phyloP scores from a whole-genome alignment of 106 monocot species.

The Vanilla planifolia region DNA sequence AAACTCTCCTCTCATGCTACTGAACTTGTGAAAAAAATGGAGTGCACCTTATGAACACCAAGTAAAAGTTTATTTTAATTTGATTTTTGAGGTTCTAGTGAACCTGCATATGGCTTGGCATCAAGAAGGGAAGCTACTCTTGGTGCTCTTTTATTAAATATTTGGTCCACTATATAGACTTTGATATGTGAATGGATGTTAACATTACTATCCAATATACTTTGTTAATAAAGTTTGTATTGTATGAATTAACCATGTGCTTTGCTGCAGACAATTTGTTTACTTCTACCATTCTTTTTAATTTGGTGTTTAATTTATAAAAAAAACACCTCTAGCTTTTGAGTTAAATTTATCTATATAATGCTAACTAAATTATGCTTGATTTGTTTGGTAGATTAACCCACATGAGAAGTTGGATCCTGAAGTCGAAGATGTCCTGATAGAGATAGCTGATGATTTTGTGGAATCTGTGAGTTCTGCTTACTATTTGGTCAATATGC shows the following conservation, averaged over 20 bases:
- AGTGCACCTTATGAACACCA: too few species aligned
- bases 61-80: too few species aligned
- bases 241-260: neutral
- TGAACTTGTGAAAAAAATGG: too few species aligned
- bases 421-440: conserved; percentile 89
- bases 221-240: too few species aligned
- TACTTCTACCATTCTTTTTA: neutral
- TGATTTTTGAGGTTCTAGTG: too few species aligned
- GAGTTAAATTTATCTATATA: neutral
- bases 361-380: neutral
- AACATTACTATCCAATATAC: too few species aligned
- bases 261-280: neutral
- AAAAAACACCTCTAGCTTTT: neutral
- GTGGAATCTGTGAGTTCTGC: conserved; percentile 72
- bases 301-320: neutral
- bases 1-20: too few species aligned
- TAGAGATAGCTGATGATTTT: conserved; percentile 94
- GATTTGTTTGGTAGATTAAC: conserved; percentile 51
- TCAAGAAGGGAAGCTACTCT: too few species aligned
- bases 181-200: too few species aligned
- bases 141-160: too few species aligned
- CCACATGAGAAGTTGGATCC: conserved; percentile 71
- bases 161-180: too few species aligned
- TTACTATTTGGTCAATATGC: neutral
- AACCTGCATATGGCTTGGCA: too few species aligned